These are phyloP conservation scores for Thoreauomyces humboldtii DNA, from an alignment of 192 early-diverging fungal genomes.

Conservation along the genomic window DNA sequence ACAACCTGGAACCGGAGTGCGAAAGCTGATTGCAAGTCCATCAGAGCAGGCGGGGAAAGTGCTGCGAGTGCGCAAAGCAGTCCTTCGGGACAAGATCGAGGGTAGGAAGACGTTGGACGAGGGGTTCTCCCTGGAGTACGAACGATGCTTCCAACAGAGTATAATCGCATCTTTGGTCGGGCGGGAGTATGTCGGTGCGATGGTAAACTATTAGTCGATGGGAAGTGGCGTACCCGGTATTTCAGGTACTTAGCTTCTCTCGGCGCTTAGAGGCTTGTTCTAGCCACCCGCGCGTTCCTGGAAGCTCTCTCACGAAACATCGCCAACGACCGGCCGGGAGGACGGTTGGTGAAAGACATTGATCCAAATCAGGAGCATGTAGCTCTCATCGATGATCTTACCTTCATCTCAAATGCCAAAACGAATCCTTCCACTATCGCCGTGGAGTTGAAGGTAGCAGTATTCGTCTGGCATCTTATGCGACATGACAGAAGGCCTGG, in stretches of 20 bases:
- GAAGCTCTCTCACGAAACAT: neutral
- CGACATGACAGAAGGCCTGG: neutral
- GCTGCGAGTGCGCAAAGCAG: constrained; percentile 13
- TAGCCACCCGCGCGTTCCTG: neutral
- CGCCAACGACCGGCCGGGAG: neutral
- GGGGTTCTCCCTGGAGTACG: constrained; percentile 23
- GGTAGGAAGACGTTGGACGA: neutral
- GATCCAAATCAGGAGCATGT: constrained; percentile 3
- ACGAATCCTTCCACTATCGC: neutral
- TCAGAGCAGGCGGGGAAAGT: no score
- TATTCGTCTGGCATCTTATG: neutral
- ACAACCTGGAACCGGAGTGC: no score
- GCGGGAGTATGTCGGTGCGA: neutral
- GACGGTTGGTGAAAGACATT: neutral
- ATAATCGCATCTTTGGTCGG: constrained; percentile 15
- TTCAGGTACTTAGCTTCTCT: no score
- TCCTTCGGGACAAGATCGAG: neutral
- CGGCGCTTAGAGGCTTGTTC: neutral
- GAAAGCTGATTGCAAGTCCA: no score
- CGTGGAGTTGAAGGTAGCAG: constrained; percentile 14
- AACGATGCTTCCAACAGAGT: constrained; percentile 30
- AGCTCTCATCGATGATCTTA: constrained; percentile 23
- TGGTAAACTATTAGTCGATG: no score
- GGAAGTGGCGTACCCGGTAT: no score
- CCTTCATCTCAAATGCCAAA: neutral